A percentile compares a stretch with the other conserved stretches of the same genome.
Evolutionary conservation across 2,329 filamentous ascomycete genomes (phyloP).

Genomic region (Zymoseptoria passerinii): DNA sequence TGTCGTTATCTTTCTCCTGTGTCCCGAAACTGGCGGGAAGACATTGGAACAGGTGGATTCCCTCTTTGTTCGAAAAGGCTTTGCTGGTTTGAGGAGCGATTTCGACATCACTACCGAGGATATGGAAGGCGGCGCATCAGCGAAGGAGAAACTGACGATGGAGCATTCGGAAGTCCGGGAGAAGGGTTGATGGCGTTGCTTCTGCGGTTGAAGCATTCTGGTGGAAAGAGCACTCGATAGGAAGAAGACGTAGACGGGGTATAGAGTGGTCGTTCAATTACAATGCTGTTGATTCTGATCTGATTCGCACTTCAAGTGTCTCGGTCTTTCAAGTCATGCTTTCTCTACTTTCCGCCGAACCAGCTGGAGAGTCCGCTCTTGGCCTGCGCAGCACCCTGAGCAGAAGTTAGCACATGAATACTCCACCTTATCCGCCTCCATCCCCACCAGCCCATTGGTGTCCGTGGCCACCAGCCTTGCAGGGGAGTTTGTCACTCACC

Average conservation of each 20-base stretch:
- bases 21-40: conserved; percentile 11
- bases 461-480: conserved; percentile 12
- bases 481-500: conserved; percentile 18
- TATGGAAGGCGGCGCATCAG: conserved; percentile 4
- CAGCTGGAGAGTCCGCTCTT: conserved; percentile 78
- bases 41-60: conserved; percentile 12
- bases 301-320: neutral
- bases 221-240: neutral
- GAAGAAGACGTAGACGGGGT: neutral
- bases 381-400: conserved; percentile 63
- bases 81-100: conserved; percentile 8
- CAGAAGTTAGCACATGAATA: conserved; percentile 7
- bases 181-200: neutral
- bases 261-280: neutral
- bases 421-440: neutral
- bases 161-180: neutral
- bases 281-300: neutral
- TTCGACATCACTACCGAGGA: conserved; percentile 12
- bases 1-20: conserved; percentile 8
- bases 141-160: neutral
- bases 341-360: conserved; percentile 55
- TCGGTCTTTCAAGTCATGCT: neutral
- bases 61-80: conserved; percentile 7
- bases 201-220: neutral
- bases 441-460: conserved; percentile 10